Base-by-base conservation (phyloP, 768 basidiomycete species). In the Xanthoconium purpureum region DNA sequence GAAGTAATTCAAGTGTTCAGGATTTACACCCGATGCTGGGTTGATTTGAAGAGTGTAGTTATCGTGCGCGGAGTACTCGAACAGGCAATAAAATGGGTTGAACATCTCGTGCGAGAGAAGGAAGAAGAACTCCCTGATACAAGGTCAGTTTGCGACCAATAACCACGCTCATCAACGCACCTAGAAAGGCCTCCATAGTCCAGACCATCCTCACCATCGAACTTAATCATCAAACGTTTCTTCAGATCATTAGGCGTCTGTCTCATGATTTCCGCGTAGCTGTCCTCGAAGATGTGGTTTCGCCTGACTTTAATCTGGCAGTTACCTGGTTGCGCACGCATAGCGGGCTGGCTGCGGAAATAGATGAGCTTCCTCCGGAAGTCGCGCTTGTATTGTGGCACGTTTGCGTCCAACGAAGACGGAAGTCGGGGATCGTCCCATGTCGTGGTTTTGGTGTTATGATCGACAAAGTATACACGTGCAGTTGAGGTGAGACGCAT, bases 1-100 rank as follows among this genome's bases (percentile, higher is more conserved):
- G 89, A 98, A 98, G 78, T 98, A 99, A 77, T 98, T 98, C 71
- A 99, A 75, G 75, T 99, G 97, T 74, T 99, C 97, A 0, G 97
- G 97, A 73, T 99, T 99, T 64, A 99, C 93, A 42, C 92, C 92
- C 35, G 94, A 97, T 11, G 94, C 94, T 13, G 96, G 96, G 75
- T 98, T 98, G 74, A 99, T 98, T 74, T 99, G 97, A 30, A 99
- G 87, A 11, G 97, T 98, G 71, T 99, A 99, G 75, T 99, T 98
- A 80, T 98, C 97, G 77, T 98, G 96, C 18, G 97, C 97, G 2
- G 97, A 98, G 74, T 99, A 99, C 76, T 99, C 97, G 75, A 99
- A 99, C 12, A 99, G 80, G 73, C 97, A 98, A 76, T 99, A 98
- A 82, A 99, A 98, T 24, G 97, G 97, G 74, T 98, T 97, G 81